Conservation (phyloP, 2,329 filamentous ascomycete genomes). For the Diaporthe sp. region DNA sequence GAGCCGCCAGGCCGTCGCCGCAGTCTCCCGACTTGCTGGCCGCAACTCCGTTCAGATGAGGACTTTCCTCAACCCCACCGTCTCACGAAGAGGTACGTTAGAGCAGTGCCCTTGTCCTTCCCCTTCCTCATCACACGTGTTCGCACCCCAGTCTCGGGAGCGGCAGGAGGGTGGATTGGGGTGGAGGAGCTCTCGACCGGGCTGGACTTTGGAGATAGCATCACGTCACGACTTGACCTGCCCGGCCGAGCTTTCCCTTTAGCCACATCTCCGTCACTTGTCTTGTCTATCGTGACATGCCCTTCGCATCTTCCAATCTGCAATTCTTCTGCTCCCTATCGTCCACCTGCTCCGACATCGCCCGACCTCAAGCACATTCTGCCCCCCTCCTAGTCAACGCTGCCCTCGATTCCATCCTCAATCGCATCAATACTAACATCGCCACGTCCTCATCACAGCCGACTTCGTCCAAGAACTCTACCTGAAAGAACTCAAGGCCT, state of each 20-base stretch:
- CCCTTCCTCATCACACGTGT: slow-evolving; percentile 20
- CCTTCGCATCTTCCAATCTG: not conserved
- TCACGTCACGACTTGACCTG: slow-evolving; percentile 32
- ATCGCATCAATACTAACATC: slow-evolving; percentile 39
- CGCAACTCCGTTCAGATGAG: slow-evolving; percentile 61
- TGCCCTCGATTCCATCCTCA: not conserved
- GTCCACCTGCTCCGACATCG: slow-evolving; percentile 3
- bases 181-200: slow-evolving; percentile 8
- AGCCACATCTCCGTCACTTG: not conserved
- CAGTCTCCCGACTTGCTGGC: slow-evolving; percentile 60
- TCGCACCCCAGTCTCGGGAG: slow-evolving; percentile 21
- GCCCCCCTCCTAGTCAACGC: not conserved
- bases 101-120: not conserved
- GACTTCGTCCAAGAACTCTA: slow-evolving; percentile 98
- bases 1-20: slow-evolving; percentile 62
- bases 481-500: slow-evolving; percentile 93
- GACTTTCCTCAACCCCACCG: slow-evolving; percentile 69
- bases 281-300: not conserved
- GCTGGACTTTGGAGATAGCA: slow-evolving; percentile 18
- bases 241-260: slow-evolving; percentile 13
- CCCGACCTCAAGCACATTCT: not conserved
- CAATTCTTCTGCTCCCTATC: not conserved
- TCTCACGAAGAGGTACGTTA: slow-evolving; percentile 71
- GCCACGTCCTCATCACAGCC: slow-evolving; percentile 64
- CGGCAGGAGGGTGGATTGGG: not conserved